Conservation (phyloP, 2,329 filamentous ascomycete species). For the Myriosclerotinia curreyana region DNA sequence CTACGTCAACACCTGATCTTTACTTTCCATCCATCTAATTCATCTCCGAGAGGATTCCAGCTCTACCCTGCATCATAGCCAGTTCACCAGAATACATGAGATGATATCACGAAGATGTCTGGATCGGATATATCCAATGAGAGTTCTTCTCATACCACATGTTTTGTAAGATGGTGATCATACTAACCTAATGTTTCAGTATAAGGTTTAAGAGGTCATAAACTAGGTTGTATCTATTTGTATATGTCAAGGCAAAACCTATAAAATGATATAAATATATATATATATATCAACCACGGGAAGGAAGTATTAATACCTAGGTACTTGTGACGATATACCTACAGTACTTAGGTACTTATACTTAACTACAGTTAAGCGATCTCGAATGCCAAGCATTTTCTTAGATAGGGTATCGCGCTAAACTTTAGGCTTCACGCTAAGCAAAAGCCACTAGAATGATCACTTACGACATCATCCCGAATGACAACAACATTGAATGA, state of each 20-base stretch:
- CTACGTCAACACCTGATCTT: background rate
- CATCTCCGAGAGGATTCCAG: background rate
- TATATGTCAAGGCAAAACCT: too few species aligned
- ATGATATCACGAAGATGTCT: background rate
- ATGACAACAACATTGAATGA: constrained; percentile 4
- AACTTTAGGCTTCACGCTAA: constrained; percentile 2
- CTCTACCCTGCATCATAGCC: background rate
- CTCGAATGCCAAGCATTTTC: constrained; percentile 5
- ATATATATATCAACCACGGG: too few species aligned
- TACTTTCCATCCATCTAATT: background rate
- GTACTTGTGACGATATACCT: background rate
- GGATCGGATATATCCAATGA: background rate
- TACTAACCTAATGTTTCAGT: background rate
- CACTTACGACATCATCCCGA: constrained; percentile 6
- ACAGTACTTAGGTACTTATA: too few species aligned
- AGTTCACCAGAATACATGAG: background rate
- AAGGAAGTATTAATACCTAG: too few species aligned
- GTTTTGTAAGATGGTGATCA: background rate
- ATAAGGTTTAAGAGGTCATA: too few species aligned
- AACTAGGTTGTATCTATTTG: too few species aligned
- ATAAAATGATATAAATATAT: too few species aligned
- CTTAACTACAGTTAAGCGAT: too few species aligned
- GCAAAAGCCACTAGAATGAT: background rate
- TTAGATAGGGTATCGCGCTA: background rate
- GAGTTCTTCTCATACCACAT: background rate